Base-by-base conservation (phyloP, 345 rosid species). In the Erucastrum elatum region DNA sequence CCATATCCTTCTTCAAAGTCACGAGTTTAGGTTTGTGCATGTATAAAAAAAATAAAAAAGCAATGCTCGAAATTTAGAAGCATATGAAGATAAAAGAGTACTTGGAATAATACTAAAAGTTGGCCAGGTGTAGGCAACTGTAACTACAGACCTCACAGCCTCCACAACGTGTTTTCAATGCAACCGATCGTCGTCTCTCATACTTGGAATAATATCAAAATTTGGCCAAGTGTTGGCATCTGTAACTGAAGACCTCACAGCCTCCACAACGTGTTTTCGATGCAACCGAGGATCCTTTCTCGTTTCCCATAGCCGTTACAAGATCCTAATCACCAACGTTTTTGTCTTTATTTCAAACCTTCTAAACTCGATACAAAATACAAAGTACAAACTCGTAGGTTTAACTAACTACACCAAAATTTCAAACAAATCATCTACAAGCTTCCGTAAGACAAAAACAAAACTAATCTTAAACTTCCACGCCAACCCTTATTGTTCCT, bases 271-370 rank as follows among this genome's bases (percentile, higher is more conserved):
- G 84, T 82, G 84, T 44, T 3, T 25, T 86, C 90, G 87, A 85
- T 72, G 79, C 63, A 39, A 80, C 82, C 91, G 88, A 89, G 88
- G 89, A 78, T 61, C 73, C 75, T 44, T 53, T 74, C 74, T 74
- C 64, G 73, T 67, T 7, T 60, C 77, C 76, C 16, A 7, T 66
- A 68, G 63, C 65, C 78, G 78, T 79, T 79, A 68, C 78, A 79
- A 67, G 26, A 34, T 74, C 77, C 51, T 13, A 65, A 37, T 66
- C 75, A 78, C 77, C 4, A 29, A 21, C 21, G 21, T 21, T 21
- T 21, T 21, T 55, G 77, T 60, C 74, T 71, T 49, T 76, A 34
- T 39, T 74, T 80, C 53, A 62, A 80, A 74, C 71, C 75, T 74
- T 80, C 82, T 80, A 68, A 79, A 66, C 81, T 66, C 72, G 46